Evolutionary conservation across 805 yeast species (phyloP), one percentile per base, ranked within the genome.

Genomic region (Candida piceae): DNA sequence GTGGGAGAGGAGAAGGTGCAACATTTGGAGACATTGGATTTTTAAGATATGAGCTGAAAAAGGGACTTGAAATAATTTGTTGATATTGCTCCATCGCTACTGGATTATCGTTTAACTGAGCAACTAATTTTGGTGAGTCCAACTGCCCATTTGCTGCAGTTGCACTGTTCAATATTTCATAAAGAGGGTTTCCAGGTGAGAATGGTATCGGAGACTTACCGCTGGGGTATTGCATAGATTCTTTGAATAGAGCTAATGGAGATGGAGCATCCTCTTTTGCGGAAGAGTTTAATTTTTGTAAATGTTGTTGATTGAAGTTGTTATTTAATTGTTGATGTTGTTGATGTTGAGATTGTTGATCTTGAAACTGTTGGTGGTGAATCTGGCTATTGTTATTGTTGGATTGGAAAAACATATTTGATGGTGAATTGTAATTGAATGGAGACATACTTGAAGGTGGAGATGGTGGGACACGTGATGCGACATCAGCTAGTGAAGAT

Each of bases 111-210:
- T 33, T 44, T 9, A 52, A 38, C 28, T 51, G 53, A 5, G 49
- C 48, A 16, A 47, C 21, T 17, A 53, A 39, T 17, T 39, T 45
- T 4, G 58, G 57, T 1, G 57, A 53, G 38, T 53, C 55, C 11
- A 52, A 27, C 16, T 38, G 36, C n/a, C 54, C 53, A 25, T 44
- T 40, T 1, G 40, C 24, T 12, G 45, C 43, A 7, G 53, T 42
- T 15, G 52, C 24, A 33, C 31, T 46, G 32, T 44, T 50, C 33
- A 53, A 36, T 7, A 50, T 25, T 17, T 53, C 58, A 29, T 41
- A 47, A 15, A 53, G 36, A 4, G 48, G 44, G 35, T 44, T 45
- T 13, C 53, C 51, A 11, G 51, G 50, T 2, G 48, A 39, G 18
- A 40, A 40, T 12, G 48, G 46, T 11, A 38, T 21, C 13, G 55